Evolutionary conservation across 768 basidiomycete genomes (phyloP), one percentile per base, ranked within the genome.

Genomic region (Lactarius trivialis): DNA sequence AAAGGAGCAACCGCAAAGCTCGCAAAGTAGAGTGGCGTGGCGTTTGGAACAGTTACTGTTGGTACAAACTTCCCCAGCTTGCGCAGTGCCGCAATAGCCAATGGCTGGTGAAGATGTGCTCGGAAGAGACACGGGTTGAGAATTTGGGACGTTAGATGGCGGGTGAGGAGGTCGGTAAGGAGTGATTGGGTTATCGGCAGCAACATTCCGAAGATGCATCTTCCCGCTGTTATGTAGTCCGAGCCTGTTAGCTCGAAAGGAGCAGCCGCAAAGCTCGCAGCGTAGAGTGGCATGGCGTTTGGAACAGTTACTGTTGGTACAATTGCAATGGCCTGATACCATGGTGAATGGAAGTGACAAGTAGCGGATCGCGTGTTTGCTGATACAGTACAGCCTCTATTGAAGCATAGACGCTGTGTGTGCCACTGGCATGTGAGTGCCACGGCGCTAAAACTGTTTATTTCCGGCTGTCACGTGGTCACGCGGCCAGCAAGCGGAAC

Each of bases 251-350:
- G 48, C 21, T 12, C 54, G 49, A 34, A 60, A 56, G 4, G 32
- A 34, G 7, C 63, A 57, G 7, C 60, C 19, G 62, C 72, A 73
- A 2, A 48, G 30, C 19, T 67, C 50, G 59, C 72, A 73, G 34
- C 71, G 58, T 4, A 50, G 24, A 15, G 63, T 63, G 28, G 69
- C 65, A 51, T 73, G 72, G 4, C 50, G 33, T 7, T 58, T 48
- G 4, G 26, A 17, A 45, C 72, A 73, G 28, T 32, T 28, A 3
- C n/a, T 45, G 30, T 49, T 41, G 2, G 6, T 11, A 58, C 71
- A 71, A 7, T 65, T 11, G 24, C 62, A 63, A 43, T 51, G 55
- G 12, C 48, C 30, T 43, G n/a, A n/a, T n/a, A 51, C 48, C 54
- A 51, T 60, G 63, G 28, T n/a, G 15, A 58, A 49, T 58, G 45